A percentile compares a stretch with the other conserved stretches of the same genome.
phyloP scores from a whole-genome alignment of 2,329 filamentous ascomycete genomes.

The Penicillium sp. region DNA sequence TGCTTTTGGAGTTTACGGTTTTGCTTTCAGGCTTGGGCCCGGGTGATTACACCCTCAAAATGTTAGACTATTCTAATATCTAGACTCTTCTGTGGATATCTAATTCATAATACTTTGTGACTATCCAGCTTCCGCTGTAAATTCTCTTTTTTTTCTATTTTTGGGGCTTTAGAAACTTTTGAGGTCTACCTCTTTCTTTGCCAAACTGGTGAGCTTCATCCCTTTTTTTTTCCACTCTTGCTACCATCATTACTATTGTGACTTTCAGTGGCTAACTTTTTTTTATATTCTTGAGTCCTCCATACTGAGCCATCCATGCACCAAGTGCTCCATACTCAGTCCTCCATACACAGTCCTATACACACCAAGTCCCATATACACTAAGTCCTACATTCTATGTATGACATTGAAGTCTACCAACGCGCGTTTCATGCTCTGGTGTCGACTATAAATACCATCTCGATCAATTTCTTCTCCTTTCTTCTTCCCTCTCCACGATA shows the following conservation, averaged over 20 bases:
- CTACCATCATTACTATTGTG: not conserved
- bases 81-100: conserved; percentile 21
- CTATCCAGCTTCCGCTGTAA: conserved; percentile 7
- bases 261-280: not conserved
- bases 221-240: not conserved
- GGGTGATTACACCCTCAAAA: conserved; percentile 19
- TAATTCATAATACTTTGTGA: conserved; percentile 17
- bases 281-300: not conserved
- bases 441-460: not conserved
- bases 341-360: not conserved
- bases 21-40: conserved; percentile 13
- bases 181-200: not conserved
- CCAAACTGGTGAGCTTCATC: not conserved
- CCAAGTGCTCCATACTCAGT: too few relatives aligned
- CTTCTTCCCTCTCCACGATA: not conserved
- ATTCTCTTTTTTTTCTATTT: not conserved
- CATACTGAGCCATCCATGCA: not conserved
- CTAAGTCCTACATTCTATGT: not conserved
- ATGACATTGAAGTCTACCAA: not conserved
- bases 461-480: not conserved
- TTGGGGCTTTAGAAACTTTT: not conserved
- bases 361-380: not conserved
- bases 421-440: not conserved
- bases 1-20: conserved; percentile 26
- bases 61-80: conserved; percentile 25